These are phyloP conservation scores for Fusarium sp. DNA, from an alignment of 2,329 filamentous ascomycete species.

Conservation along the genomic window DNA sequence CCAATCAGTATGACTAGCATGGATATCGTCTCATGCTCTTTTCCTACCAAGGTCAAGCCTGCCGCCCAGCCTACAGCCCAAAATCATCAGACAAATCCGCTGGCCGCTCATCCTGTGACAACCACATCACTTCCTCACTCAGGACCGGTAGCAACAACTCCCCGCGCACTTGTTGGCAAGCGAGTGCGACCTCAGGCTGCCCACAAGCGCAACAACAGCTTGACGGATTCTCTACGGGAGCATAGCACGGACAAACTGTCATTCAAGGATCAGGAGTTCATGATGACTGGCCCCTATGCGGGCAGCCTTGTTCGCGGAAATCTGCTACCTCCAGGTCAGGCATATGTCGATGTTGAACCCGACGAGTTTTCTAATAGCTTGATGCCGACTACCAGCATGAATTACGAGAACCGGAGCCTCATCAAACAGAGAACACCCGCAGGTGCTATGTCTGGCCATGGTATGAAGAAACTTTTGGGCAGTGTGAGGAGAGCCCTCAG, in stretches of 20 bases:
- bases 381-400: constrained; percentile 67
- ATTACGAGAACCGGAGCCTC: constrained; percentile 54
- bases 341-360: constrained; percentile 78
- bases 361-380: constrained; percentile 61
- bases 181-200: constrained; percentile 64
- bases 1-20: constrained; percentile 70
- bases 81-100: constrained; percentile 54
- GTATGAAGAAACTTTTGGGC: constrained; percentile 87
- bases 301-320: constrained; percentile 91
- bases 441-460: constrained; percentile 75
- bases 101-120: constrained; percentile 69
- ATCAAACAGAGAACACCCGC: constrained; percentile 63
- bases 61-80: constrained; percentile 47
- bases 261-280: constrained; percentile 67
- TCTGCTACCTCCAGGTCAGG: constrained; percentile 82
- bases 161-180: constrained; percentile 69
- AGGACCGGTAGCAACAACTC: constrained; percentile 68
- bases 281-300: constrained; percentile 75
- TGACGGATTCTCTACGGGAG: constrained; percentile 86
- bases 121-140: constrained; percentile 61
- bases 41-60: constrained; percentile 65
- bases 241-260: constrained; percentile 65
- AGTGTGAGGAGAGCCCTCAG: constrained; percentile 87
- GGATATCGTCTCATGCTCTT: constrained; percentile 73
- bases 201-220: constrained; percentile 89